Percentiles rank a stretch among this genome's conserved stretches.
These are phyloP conservation scores for Gomphus bonarii DNA, from an alignment of 1,284 basidiomycete species.

Conservation along the genomic window DNA sequence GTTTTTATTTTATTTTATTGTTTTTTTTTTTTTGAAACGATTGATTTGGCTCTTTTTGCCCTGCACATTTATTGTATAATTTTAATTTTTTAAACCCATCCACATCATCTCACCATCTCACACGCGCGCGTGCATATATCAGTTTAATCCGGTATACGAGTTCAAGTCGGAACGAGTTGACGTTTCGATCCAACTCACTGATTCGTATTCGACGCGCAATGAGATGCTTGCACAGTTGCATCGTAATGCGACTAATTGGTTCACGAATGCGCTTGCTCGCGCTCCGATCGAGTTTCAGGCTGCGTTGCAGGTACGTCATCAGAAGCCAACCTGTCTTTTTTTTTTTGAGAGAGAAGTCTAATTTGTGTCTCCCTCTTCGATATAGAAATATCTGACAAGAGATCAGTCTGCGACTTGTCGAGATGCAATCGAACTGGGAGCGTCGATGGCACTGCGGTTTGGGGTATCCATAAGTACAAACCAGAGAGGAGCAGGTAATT, in stretches of 20 bases:
- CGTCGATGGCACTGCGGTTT: constrained; percentile 79
- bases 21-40: too few species aligned
- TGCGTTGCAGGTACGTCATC: constrained; percentile 63
- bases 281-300: constrained; percentile 91
- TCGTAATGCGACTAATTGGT: constrained; percentile 70
- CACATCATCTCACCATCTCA: too few species aligned
- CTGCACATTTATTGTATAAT: too few species aligned
- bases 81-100: too few species aligned
- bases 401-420: constrained; percentile 57
- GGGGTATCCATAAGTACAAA: constrained; percentile 72
- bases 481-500: constrained; percentile 67
- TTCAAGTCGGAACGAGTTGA: constrained; percentile 72
- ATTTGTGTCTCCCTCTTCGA: too few species aligned
- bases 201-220: constrained; percentile 81
- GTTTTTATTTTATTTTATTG: too few species aligned
- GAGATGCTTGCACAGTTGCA: constrained; percentile 75
- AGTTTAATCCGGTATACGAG: constrained; percentile 85
- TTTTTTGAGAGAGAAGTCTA: too few species aligned
- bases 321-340: too few species aligned
- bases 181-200: constrained; percentile 75
- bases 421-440: constrained; percentile 79
- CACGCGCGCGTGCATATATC: too few species aligned
- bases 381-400: constrained; percentile 75
- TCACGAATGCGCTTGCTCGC: constrained; percentile 74
- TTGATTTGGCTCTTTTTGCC: too few species aligned